Conservation (phyloP, 305 asterid genomes). For the Stenogyne calaminthoides region DNA sequence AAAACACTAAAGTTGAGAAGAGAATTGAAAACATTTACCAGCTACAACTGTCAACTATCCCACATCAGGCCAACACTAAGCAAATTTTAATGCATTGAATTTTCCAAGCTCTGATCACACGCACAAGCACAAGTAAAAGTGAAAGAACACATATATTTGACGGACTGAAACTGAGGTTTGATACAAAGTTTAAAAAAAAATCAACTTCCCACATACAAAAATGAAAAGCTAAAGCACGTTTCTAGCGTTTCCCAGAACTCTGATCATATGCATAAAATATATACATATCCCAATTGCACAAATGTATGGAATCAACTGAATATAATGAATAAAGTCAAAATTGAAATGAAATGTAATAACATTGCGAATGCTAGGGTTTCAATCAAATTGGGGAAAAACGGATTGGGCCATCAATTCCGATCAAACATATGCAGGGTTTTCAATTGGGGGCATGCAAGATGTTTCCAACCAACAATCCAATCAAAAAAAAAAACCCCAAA, state of each 20-base stretch:
- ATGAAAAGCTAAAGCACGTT: slow-evolving; percentile 19
- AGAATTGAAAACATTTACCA: background rate
- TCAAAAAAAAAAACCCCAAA: slow-evolving; percentile 17
- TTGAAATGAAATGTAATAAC: slow-evolving; percentile 8
- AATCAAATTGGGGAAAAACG: slow-evolving; percentile 43
- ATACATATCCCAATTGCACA: slow-evolving; percentile 20
- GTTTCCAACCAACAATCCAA: slow-evolving; percentile 19
- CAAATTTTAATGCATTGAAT: slow-evolving; percentile 2
- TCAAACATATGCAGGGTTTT: slow-evolving; percentile 16
- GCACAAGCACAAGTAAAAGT: background rate
- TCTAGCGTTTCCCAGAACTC: slow-evolving; percentile 18
- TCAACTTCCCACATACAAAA: slow-evolving; percentile 1
- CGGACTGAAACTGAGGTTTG: background rate
- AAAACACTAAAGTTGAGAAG: background rate
- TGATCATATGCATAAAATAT: slow-evolving; percentile 36
- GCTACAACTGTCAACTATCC: background rate
- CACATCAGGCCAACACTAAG: background rate
- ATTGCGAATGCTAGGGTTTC: slow-evolving; percentile 43
- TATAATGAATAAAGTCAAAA: slow-evolving; percentile 7
- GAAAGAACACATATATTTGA: slow-evolving; percentile 9
- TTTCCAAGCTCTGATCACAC: slow-evolving; percentile 8
- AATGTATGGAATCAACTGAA: slow-evolving; percentile 1
- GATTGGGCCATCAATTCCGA: slow-evolving; percentile 31
- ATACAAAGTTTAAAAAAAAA: background rate
- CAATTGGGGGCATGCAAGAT: slow-evolving; percentile 28